These are phyloP conservation scores for Entomortierella chlamydospora DNA, from an alignment of 192 early-diverging fungal genomes.

Conservation along the genomic window DNA sequence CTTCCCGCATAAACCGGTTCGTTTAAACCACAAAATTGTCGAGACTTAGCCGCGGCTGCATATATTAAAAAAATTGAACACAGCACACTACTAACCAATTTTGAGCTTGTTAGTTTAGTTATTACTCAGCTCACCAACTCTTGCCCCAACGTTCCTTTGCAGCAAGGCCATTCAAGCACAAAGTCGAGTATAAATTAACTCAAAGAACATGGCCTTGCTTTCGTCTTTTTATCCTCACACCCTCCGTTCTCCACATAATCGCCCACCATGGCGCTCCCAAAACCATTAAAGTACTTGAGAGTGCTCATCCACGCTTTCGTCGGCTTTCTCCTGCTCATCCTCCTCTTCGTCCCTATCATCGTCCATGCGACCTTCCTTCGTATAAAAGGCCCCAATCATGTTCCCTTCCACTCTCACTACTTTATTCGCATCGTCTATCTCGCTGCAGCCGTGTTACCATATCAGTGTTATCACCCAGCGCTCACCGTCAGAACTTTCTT, in stretches of 20 bases:
- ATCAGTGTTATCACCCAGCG: slow-evolving; percentile 47
- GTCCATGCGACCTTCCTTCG: slow-evolving; percentile 31
- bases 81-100: too few relatives aligned
- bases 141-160: neutral
- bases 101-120: too few relatives aligned
- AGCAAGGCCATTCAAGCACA: too few relatives aligned
- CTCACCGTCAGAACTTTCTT: slow-evolving; percentile 29
- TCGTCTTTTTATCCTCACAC: neutral
- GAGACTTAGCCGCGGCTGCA: too few relatives aligned
- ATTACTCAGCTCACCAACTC: too few relatives aligned
- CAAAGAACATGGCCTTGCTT: too few relatives aligned
- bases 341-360: slow-evolving; percentile 36
- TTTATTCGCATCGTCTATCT: slow-evolving; percentile 45
- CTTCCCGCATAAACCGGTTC: too few relatives aligned
- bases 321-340: slow-evolving; percentile 34
- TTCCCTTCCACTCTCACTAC: slow-evolving; percentile 43
- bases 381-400: slow-evolving; percentile 22
- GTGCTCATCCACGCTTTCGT: slow-evolving; percentile 27
- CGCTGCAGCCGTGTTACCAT: slow-evolving; percentile 52
- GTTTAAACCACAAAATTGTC: too few relatives aligned
- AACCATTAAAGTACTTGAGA: slow-evolving; percentile 41
- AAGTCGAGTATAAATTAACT: too few relatives aligned
- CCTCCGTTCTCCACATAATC: neutral
- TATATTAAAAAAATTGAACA: too few relatives aligned
- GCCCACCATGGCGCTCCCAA: slow-evolving; percentile 33